Conservation (phyloP, 2,329 filamentous ascomycete genomes). For the Talaromyces piceae region DNA sequence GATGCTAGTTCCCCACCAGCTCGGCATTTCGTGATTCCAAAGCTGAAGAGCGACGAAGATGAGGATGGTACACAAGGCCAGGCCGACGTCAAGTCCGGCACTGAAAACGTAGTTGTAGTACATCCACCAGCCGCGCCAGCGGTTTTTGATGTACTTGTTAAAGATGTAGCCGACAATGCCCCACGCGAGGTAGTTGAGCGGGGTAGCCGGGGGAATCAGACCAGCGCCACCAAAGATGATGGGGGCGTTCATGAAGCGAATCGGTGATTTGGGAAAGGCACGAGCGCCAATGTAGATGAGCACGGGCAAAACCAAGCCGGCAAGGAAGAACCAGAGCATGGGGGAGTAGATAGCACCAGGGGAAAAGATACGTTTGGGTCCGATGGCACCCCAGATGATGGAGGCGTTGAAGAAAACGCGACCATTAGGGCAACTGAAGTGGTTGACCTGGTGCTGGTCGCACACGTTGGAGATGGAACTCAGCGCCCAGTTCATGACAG, state of each 20-base stretch:
- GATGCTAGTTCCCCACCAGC: conserved; percentile 63
- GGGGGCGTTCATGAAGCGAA: conserved; percentile 61
- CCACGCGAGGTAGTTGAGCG: conserved; percentile 66
- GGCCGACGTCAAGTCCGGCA: conserved; percentile 61
- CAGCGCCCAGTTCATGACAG: conserved; percentile 39
- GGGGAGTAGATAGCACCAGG: conserved; percentile 54
- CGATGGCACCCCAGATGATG: conserved; percentile 66
- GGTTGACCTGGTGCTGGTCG: conserved; percentile 49
- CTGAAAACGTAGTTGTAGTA: conserved; percentile 72
- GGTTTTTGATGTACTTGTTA: conserved; percentile 59
- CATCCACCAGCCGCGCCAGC: conserved; percentile 66
- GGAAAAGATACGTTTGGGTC: conserved; percentile 62
- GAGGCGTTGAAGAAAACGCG: conserved; percentile 62
- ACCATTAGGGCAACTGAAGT: conserved; percentile 52
- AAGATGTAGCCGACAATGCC: conserved; percentile 60
- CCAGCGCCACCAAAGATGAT: conserved; percentile 60
- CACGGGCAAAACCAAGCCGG: conserved; percentile 56
- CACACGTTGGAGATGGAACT: conserved; percentile 58
- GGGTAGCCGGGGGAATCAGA: conserved; percentile 60
- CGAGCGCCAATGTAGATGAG: conserved; percentile 56
- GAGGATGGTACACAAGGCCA: conserved; percentile 58
- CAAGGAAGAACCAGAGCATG: conserved; percentile 65
- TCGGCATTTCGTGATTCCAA: conserved; percentile 47
- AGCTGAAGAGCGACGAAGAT: conserved; percentile 64
- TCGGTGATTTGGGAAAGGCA: conserved; percentile 52